Base-by-base conservation (phyloP, 495 filamentous ascomycete genomes). In the Clavariopsis aquatica region DNA sequence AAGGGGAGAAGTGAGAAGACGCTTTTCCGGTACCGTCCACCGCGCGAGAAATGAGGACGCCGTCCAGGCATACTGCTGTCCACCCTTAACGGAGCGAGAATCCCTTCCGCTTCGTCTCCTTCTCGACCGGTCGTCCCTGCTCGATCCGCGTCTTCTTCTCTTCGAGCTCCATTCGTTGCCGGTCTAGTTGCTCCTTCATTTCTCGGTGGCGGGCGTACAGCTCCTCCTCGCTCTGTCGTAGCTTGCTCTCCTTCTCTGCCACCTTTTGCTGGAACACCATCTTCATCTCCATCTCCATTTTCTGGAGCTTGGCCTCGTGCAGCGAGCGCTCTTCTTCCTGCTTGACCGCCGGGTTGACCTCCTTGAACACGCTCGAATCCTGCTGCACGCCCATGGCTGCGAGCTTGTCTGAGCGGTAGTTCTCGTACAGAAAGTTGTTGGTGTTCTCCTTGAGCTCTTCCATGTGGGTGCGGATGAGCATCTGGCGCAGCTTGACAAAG, bases 231-330 rank as follows among this genome's bases (percentile, higher is more conserved):
- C 91, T 96, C 82, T 97, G 93, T 78, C 92, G 94, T 77, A 98
- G 83, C 80, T 98, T 98, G 85, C 91, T 96, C 79, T 98, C 94
- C 84, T 98, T 98, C 79, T 98, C 94, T 62, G 90, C 85, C 22
- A 98, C 94, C 89, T 98, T 98, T 77, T 98, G 95, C 77, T 98
- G 94, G 92, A 98, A 98, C 73, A 98, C 94, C 94, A 98, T 97
- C 91, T 98, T 98, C 94, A 98, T 98, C 78, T 98, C 94, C 72
- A 90, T 84, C 78, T 98, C 94, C 94, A 98, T 98, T 91, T 98
- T 98, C 71, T 91, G 89, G 67, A 98, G 89, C 83, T 98, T 98
- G 84, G 98, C 95, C 79, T 98, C 94, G 84, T 98, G 94, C 56
- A 98, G 84, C 57, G 86, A 84, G 72, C 94, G 92, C 83, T 98